A percentile compares a stretch with the other conserved stretches of the same genome.
Conservation (phyloP, 306 rosid species). For the Trifolium pratense region DNA sequence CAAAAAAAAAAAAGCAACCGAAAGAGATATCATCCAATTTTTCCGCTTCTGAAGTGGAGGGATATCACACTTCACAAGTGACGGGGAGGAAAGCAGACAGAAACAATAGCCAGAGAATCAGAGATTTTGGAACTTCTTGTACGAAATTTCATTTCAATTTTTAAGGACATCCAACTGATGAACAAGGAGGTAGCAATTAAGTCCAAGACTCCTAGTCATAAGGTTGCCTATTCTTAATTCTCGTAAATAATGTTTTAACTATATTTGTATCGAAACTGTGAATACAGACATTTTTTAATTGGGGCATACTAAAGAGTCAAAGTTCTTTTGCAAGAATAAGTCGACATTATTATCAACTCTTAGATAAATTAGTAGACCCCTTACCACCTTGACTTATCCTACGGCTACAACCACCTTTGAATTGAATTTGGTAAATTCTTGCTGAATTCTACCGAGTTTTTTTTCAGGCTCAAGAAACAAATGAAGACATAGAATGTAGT, state of each 20-base stretch:
- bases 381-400: background rate
- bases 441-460: background rate
- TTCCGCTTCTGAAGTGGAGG: background rate
- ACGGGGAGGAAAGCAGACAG: background rate
- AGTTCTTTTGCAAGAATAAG: slow-evolving; percentile 21
- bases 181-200: background rate
- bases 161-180: background rate
- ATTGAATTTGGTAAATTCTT: background rate
- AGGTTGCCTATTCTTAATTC: background rate
- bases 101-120: background rate
- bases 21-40: background rate
- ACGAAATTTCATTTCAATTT: background rate
- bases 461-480: background rate
- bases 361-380: slow-evolving; percentile 8
- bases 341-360: slow-evolving; percentile 12
- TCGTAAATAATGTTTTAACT: background rate
- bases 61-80: background rate
- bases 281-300: background rate
- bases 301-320: slow-evolving; percentile 21
- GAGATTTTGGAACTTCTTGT: background rate
- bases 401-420: background rate
- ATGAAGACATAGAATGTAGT: background rate
- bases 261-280: background rate
- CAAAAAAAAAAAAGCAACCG: slow-evolving; percentile 33
- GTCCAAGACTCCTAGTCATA: background rate